These are phyloP conservation scores for Punctularia strigosozonata DNA, from an alignment of 768 basidiomycete genomes.

Conservation along the genomic window DNA sequence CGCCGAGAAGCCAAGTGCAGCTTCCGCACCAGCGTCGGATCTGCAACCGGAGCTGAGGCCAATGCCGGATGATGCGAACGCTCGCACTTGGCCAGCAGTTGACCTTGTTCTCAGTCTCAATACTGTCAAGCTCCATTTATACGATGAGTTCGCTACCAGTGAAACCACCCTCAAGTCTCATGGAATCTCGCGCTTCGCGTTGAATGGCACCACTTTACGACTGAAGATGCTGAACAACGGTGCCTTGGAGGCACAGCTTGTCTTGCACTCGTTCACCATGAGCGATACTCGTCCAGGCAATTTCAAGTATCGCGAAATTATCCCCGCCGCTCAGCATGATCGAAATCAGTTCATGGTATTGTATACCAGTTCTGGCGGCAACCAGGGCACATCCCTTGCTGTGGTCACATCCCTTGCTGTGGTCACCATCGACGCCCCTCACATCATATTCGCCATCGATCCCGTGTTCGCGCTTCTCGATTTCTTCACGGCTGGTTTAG, in stretches of 20 bases:
- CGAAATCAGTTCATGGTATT: constrained; percentile 91
- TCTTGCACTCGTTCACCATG: constrained; percentile 87
- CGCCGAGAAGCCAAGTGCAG: too few species aligned
- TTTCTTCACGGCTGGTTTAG: constrained; percentile 62
- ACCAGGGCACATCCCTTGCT: constrained; percentile 46
- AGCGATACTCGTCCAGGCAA: constrained; percentile 74
- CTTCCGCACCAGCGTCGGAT: constrained; percentile 13
- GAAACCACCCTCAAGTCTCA: constrained; percentile 53
- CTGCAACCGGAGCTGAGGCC: constrained; percentile 51
- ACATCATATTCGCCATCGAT: constrained; percentile 85
- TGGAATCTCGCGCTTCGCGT: constrained; percentile 77
- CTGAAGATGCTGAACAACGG: constrained; percentile 76
- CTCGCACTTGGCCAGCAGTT: constrained; percentile 46
- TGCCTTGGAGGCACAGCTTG: constrained; percentile 76
- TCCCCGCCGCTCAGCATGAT: constrained; percentile 81
- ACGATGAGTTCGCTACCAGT: constrained; percentile 51
- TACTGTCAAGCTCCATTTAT: constrained; percentile 76
- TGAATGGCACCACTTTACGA: constrained; percentile 69
- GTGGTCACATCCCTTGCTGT: constrained; percentile 77
- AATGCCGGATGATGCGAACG: constrained; percentile 12
- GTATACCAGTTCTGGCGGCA: constrained; percentile 64
- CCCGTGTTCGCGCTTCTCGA: constrained; percentile 82
- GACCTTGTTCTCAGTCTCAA: constrained; percentile 65
- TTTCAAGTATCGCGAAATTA: constrained; percentile 87
- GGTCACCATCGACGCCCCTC: constrained; percentile 84